phyloP scores from a whole-genome alignment of 306 rosid genomes.

The Boehmeria nivea region DNA sequence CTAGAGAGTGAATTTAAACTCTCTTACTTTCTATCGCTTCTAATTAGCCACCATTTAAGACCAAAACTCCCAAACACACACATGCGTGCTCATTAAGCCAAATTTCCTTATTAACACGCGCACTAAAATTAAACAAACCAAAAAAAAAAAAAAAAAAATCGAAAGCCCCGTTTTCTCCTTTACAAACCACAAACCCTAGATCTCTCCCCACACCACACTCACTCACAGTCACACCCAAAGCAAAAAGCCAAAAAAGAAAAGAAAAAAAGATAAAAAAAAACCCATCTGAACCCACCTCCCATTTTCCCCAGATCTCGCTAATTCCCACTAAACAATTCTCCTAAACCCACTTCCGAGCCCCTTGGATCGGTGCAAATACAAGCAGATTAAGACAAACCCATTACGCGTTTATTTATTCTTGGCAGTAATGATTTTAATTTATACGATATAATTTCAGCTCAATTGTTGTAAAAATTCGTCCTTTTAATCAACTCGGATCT shows the following conservation, averaged over 20 bases:
- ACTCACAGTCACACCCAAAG: too few relatives aligned
- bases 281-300: slow-evolving; percentile 12
- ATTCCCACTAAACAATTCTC: background rate
- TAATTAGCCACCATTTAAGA: slow-evolving; percentile 49
- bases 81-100: slow-evolving; percentile 53
- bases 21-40: background rate
- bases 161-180: background rate
- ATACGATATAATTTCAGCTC: slow-evolving; percentile 25
- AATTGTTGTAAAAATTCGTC: slow-evolving; percentile 24
- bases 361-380: slow-evolving; percentile 24
- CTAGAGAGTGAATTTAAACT: background rate
- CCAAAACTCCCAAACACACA: slow-evolving; percentile 21
- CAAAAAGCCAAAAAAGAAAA: too few relatives aligned
- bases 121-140: background rate
- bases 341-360: too few relatives aligned
- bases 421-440: slow-evolving; percentile 17
- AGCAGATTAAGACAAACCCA: slow-evolving; percentile 8
- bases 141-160: too few relatives aligned
- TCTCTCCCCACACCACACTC: slow-evolving; percentile 28
- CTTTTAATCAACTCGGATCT: slow-evolving; percentile 30
- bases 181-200: slow-evolving; percentile 53
- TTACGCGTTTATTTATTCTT: slow-evolving; percentile 3
- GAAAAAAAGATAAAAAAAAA: background rate
- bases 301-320: slow-evolving; percentile 49
- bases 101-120: slow-evolving; percentile 13